Percentiles rank a stretch among this genome's conserved stretches.
phyloP scores from a whole-genome alignment of 2,329 filamentous ascomycete genomes.

The Alternaria gaisen region DNA sequence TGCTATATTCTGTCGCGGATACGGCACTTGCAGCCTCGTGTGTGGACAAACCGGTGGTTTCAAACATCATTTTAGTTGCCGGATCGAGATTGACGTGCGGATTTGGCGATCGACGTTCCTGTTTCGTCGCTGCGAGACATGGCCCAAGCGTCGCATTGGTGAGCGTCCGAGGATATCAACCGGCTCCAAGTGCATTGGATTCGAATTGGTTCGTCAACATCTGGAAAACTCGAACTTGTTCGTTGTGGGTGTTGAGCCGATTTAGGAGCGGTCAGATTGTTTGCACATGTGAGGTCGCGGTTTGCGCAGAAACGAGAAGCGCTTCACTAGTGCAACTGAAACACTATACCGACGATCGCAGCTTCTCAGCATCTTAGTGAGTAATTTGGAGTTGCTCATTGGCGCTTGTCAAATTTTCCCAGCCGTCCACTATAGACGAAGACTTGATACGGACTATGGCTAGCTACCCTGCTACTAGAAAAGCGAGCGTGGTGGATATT shows the following conservation, averaged over 20 bases:
- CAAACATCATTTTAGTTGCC: neutral
- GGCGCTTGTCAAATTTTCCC: neutral
- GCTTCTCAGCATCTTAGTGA: neutral
- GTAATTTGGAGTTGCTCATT: neutral
- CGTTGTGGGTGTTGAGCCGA: neutral
- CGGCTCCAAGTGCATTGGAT: neutral
- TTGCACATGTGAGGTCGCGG: neutral
- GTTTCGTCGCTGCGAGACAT: neutral
- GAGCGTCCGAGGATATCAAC: neutral
- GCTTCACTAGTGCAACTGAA: conserved; percentile 4
- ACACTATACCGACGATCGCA: neutral
- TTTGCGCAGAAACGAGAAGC: neutral
- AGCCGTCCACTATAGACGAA: neutral
- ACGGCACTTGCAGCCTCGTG: neutral
- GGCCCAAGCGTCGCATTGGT: conserved; percentile 5
- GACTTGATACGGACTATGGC: neutral
- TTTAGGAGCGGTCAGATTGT: neutral
- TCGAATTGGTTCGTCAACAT: neutral
- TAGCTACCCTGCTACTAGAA: neutral
- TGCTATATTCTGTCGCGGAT: neutral
- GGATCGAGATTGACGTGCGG: conserved; percentile 7
- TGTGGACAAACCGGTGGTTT: neutral
- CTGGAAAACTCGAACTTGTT: neutral
- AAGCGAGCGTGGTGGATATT: conserved; percentile 2
- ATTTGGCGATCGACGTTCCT: conserved; percentile 5